Evolutionary conservation across 768 basidiomycete species (phyloP), one percentile per base, ranked within the genome.

Genomic region (Hortiboletus flavorubellus): DNA sequence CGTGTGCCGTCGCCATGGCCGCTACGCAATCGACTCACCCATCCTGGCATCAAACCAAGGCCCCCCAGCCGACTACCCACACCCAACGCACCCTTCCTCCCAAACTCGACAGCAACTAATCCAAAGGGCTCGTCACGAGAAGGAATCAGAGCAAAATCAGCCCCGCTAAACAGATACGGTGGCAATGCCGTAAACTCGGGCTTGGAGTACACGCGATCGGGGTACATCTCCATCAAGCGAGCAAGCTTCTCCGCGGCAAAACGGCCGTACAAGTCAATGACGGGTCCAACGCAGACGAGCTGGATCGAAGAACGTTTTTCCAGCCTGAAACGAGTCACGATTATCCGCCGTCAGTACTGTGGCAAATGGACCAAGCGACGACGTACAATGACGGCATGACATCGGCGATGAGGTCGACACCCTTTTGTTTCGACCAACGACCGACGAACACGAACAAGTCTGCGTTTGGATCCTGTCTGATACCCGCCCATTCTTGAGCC

Each of bases 341-440:
- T 10, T 33, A 11, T 43, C 5, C 29, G 14, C 8, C 5, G 10
- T 33, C 21, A 45, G 11, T 18, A 15, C 0, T 1, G 9, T 11
- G 5, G n/a, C 23, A 10, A 33, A 6, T 0, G 23, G 16, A 37
- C 0, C 5, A 21, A n/a, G 4, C 14, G 26, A 26, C 9, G 12
- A 80, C 89, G 64, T 66, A 91, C 86, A 97, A 66, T 4, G 83
- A 80, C 23, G 93, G 94, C 90, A 97, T 91, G 59, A 97, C 86
- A 72, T 97, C 94, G 9, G 94, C 94, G 61, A 97, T 97, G 41
- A 97, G 76, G 74, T 97, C 94, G n/a, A 97, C 93, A 73, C 91
- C 94, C 73, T 97, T 97, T 72, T 97, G 94, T 72, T 96, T 97
- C 6, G 94, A 97, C 94, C 94, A 97, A 59, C 94, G 88, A 68